Conservation (phyloP, 2,329 filamentous ascomycete genomes). For the Aquanectria penicillioides region DNA sequence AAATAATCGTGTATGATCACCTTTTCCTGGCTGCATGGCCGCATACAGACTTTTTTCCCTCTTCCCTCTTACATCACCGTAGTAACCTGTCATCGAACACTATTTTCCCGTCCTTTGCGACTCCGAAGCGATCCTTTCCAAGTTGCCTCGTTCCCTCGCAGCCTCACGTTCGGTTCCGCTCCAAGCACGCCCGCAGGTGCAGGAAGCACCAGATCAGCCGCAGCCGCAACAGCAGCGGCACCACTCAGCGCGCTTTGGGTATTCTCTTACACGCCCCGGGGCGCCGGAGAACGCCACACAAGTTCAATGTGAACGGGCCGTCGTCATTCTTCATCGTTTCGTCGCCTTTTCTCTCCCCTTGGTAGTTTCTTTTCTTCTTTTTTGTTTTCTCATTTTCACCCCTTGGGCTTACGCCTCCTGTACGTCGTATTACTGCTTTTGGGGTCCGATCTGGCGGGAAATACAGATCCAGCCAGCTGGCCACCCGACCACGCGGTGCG, state of each 20-base stretch:
- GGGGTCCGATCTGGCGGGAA: neutral
- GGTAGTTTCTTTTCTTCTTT: conserved; percentile 3
- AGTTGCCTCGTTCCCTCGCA: neutral
- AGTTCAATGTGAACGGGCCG: conserved; percentile 1
- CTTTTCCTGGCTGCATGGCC: no score
- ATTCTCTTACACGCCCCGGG: conserved; percentile 5
- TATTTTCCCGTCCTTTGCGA: neutral
- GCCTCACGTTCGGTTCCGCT: conserved; percentile 4
- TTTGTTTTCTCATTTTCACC: no score
- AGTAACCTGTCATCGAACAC: no score
- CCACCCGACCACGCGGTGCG: conserved; percentile 3
- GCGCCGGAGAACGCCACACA: neutral
- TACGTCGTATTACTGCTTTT: neutral
- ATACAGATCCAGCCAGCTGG: no score
- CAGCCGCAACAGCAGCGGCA: neutral
- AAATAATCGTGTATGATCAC: neutral
- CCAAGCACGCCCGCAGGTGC: neutral
- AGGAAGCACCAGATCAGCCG: neutral
- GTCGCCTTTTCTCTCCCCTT: neutral
- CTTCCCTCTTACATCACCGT: neutral
- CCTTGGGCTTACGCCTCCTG: conserved; percentile 8
- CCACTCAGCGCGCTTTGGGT: neutral
- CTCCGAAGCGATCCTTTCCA: neutral
- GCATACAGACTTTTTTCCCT: neutral
- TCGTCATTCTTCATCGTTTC: conserved; percentile 13